Percentiles rank a stretch among this genome's conserved stretches.
Conservation (phyloP, 2,329 filamentous ascomycete species). For the Chrysoporthe cubensis region DNA sequence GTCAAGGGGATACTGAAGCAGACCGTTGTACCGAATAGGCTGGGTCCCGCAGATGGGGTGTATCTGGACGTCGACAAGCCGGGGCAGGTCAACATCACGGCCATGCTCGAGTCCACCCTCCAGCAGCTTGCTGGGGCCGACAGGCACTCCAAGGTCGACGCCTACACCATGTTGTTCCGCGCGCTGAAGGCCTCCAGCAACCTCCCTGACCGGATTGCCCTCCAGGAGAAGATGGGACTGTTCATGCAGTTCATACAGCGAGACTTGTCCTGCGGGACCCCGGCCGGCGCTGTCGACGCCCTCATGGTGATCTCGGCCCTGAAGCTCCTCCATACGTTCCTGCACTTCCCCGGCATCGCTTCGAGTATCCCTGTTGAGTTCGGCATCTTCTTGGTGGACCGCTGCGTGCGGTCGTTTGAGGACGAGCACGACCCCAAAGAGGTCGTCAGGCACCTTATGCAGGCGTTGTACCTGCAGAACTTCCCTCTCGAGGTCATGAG, state of each 20-base stretch:
- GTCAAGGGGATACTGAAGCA: constrained; percentile 79
- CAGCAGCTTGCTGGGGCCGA: constrained; percentile 79
- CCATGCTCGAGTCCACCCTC: constrained; percentile 84
- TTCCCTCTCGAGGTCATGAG: constrained; percentile 79
- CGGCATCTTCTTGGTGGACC: constrained; percentile 77
- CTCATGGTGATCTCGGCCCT: constrained; percentile 78
- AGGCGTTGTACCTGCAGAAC: constrained; percentile 78
- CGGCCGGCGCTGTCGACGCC: constrained; percentile 62
- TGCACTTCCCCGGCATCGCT: constrained; percentile 74
- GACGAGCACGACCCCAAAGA: constrained; percentile 74
- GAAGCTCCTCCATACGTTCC: constrained; percentile 75
- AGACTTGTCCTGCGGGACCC: constrained; percentile 70
- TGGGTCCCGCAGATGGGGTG: constrained; percentile 48
- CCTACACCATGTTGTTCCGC: constrained; percentile 79
- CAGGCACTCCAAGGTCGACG: constrained; percentile 75
- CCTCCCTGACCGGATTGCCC: constrained; percentile 72
- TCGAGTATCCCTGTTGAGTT: constrained; percentile 78
- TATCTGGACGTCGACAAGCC: constrained; percentile 43
- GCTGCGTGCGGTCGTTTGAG: constrained; percentile 74
- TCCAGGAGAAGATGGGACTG: constrained; percentile 75
- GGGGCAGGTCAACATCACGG: constrained; percentile 62
- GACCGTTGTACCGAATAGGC: constrained; percentile 52
- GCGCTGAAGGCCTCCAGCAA: constrained; percentile 82
- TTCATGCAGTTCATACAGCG: constrained; percentile 83
- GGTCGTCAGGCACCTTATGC: constrained; percentile 77